Base-by-base conservation (phyloP, 2,329 filamentous ascomycete species). In the Reticulascus tulasneorum region DNA sequence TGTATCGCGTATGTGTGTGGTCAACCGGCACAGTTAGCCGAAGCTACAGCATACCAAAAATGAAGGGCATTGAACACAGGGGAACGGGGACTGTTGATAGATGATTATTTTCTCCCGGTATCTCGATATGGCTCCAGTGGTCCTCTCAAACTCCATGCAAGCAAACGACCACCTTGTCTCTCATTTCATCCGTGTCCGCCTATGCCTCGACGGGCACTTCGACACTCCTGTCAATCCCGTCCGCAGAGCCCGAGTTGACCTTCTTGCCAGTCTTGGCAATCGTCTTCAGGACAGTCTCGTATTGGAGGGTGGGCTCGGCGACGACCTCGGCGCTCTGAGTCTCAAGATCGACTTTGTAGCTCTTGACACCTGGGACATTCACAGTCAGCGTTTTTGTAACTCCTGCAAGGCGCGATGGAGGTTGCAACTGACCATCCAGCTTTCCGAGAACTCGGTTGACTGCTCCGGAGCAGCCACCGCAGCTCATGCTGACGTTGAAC, bases 231-330 rank as follows among this genome's bases (percentile, higher is more conserved):
- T 59, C 57, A 41, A 75, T 71, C 36, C 84, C 85, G 56, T 90
- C 84, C 17, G 75, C 82, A 69, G 80, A 77, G 49, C 75, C 85
- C 19, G 74, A 80, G 64, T 85, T 94, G 59, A 96, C 82, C 56
- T 84, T 84, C 79, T 96, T 96, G 55, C 90, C 90, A 10, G 90
- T 95, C 80, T 95, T 95, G 75, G 84, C 82, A 63, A 96, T 95
- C 61, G 86, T 94, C 58, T 77, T 74, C 43, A 94, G 79, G 40
- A 95, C 86, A 31, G 79, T 86, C 48, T 87, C 79, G 69, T 91
- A 95, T 40, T 77, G 71, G 45, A 94, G 73, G 37, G 65, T 70
- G 5, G 79, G 71, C 47, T 82, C 77, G 46, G 89, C 79, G 50
- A 84, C 70, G 50, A 97, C 77, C 48, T 80, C 80, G 47, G 88